Evolutionary conservation across 2,329 filamentous ascomycete genomes (phyloP), one percentile per base, ranked within the genome.

Genomic region (Aspergillus eucalypticola): DNA sequence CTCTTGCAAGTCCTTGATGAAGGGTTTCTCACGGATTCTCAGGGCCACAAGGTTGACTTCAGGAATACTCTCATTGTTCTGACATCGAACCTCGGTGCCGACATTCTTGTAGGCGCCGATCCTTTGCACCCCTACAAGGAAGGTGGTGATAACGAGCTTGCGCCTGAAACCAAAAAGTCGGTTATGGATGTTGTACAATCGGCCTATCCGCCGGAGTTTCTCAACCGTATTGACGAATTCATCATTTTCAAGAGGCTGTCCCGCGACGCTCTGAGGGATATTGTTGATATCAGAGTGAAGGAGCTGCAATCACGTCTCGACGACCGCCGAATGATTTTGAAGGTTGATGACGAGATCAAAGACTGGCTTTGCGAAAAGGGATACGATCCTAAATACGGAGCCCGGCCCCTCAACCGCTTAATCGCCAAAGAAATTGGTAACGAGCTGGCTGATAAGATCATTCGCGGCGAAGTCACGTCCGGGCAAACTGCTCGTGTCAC

Each of bases 31-130:
- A 98, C 94, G 0, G 95, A 98, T 73, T 88, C 92, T 0, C 94
- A 98, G 78, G 95, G 95, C 32, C 93, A 96, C 81, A 96, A 95
- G 76, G 90, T 99, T 61, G 95, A 98, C 74, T 98, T 98, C 82
- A 86, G 90, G 62, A 98, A 97, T 77, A 97, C 94, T 7, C 90
- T 98, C 70, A 97, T 98, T 67, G 94, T 98, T 2, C 84, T 99
- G 58, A 98, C 95, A 0, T 96, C 92, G 39, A 99, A 99, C 74
- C 85, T 99, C 2, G 95, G 95, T 41, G 93, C 95, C 13, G 87
- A 96, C 59, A 94, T 96, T 53, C 88, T 99, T 10, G 90, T 97
- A 17, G 90, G 89, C 38, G 86, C 87, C 50, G 84, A 94, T 69
- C 83, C 84, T 2, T 72, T 86, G 7, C 84, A 89, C 67, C 83